A percentile compares a stretch with the other conserved stretches of the same genome.
These are phyloP conservation scores for Kodamaea ohmeri DNA, from an alignment of 1,139 yeast species.

Conservation along the genomic window DNA sequence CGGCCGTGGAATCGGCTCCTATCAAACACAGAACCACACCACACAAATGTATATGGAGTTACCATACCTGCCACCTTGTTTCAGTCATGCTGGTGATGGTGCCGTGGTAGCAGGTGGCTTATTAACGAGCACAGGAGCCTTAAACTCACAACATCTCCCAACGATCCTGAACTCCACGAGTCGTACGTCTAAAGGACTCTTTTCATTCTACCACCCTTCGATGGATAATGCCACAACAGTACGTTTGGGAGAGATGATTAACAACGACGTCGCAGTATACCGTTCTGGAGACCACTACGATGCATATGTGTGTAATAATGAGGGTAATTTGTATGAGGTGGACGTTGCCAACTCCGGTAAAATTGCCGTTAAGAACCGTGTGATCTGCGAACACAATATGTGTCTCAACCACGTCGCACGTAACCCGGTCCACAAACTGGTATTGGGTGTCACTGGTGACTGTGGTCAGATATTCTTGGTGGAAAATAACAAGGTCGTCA, in stretches of 20 bases:
- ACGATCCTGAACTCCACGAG: constrained; percentile 18
- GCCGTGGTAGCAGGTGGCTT: constrained; percentile 72
- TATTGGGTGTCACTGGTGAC: constrained; percentile 44
- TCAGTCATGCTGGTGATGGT: constrained; percentile 58
- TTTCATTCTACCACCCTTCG: constrained; percentile 53
- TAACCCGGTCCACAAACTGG: constrained; percentile 29
- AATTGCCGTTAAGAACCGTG: constrained; percentile 21
- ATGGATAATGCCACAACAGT: constrained; percentile 48
- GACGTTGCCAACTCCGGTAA: constrained; percentile 50
- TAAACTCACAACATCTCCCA: constrained; percentile 12
- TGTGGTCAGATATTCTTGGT: constrained; percentile 36
- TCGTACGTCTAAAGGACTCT: constrained; percentile 52
- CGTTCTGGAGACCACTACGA: constrained; percentile 39
- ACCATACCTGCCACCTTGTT: constrained; percentile 62
- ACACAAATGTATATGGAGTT: constrained; percentile 38
- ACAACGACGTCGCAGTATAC: constrained; percentile 71
- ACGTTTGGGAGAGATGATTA: constrained; percentile 75
- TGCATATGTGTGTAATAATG: constrained; percentile 80
- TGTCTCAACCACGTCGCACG: constrained; percentile 41
- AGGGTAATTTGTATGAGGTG: constrained; percentile 63
- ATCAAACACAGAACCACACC: constrained; percentile 11
- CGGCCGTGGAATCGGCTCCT: constrained; percentile 26
- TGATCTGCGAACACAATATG: constrained; percentile 38
- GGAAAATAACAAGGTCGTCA: constrained; percentile 26
- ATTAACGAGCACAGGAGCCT: constrained; percentile 24